Percentiles rank a stretch among this genome's conserved stretches.
These are phyloP conservation scores for Chlamydomonas incerta DNA, from an alignment of 139 green algal species.

Conservation along the genomic window DNA sequence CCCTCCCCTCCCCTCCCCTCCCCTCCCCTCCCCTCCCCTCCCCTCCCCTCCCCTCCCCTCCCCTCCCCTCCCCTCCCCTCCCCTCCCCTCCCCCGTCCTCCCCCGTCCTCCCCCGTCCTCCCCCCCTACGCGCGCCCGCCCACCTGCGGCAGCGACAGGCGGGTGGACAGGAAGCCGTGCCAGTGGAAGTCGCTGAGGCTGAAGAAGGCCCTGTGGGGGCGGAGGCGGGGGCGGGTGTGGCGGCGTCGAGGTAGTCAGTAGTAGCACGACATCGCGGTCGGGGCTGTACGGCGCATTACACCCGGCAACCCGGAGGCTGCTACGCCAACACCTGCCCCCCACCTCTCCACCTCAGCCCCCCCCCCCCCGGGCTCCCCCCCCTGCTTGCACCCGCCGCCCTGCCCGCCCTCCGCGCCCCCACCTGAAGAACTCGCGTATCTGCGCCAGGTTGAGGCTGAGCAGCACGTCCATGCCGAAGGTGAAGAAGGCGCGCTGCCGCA, in stretches of 20 bases:
- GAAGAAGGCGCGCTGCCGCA: slow-evolving; percentile 96
- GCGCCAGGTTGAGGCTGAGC: slow-evolving; percentile 82
- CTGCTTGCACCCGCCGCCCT: not conserved
- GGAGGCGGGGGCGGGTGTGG: not conserved
- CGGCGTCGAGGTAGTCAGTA: not conserved
- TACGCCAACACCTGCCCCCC: too few relatives aligned
- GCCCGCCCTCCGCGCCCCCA: too few relatives aligned
- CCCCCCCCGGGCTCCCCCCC: not conserved
- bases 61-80: too few relatives aligned
- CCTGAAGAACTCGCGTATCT: slow-evolving; percentile 89
- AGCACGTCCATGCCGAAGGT: slow-evolving; percentile 97
- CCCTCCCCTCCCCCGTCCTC: not conserved
- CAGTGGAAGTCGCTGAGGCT: slow-evolving; percentile 90
- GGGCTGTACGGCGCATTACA: too few relatives aligned
- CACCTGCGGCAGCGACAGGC: slow-evolving; percentile 77
- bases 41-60: too few relatives aligned
- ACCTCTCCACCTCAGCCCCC: not conserved
- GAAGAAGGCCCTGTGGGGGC: slow-evolving; percentile 89
- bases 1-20: too few relatives aligned
- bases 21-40: too few relatives aligned
- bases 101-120: not conserved
- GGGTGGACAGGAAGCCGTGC: slow-evolving; percentile 96
- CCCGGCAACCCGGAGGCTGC: too few relatives aligned
- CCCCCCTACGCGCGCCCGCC: not conserved
- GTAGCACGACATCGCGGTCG: too few relatives aligned